phyloP scores from a whole-genome alignment of 345 rosid genomes.

The Salix suchowensis region DNA sequence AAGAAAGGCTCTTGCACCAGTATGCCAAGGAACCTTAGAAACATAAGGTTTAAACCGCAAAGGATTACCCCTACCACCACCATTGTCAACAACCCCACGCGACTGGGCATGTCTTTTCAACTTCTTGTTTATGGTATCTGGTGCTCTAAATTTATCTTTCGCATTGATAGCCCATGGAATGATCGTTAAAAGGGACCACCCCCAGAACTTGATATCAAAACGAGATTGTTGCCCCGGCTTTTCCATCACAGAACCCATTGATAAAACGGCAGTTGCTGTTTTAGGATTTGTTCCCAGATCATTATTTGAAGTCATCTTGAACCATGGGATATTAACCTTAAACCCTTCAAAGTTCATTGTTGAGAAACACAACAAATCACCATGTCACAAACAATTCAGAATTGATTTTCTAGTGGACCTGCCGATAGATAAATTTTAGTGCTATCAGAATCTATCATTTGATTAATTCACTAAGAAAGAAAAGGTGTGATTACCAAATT shows the following conservation, averaged over 20 bases:
- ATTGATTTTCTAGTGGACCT: not conserved
- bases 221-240: constrained; percentile 31
- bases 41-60: constrained; percentile 87
- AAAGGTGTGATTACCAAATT: not conserved
- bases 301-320: constrained; percentile 26
- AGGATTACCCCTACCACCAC: constrained; percentile 18
- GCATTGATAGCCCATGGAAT: constrained; percentile 46
- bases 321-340: constrained; percentile 37
- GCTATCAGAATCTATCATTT: not conserved
- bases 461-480: not conserved
- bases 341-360: constrained; percentile 48
- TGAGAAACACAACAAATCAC: constrained; percentile 12
- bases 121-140: constrained; percentile 60
- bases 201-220: constrained; percentile 47
- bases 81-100: constrained; percentile 18
- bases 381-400: not conserved
- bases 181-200: constrained; percentile 58
- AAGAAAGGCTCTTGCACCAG: constrained; percentile 77
- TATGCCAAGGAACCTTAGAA: constrained; percentile 95
- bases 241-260: constrained; percentile 10
- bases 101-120: constrained; percentile 48
- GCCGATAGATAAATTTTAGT: not conserved
- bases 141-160: constrained; percentile 30
- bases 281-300: constrained; percentile 31
- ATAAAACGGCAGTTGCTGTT: not conserved